Base-by-base conservation (phyloP, 2,329 filamentous ascomycete genomes). In the Teratosphaeria nubilosa region DNA sequence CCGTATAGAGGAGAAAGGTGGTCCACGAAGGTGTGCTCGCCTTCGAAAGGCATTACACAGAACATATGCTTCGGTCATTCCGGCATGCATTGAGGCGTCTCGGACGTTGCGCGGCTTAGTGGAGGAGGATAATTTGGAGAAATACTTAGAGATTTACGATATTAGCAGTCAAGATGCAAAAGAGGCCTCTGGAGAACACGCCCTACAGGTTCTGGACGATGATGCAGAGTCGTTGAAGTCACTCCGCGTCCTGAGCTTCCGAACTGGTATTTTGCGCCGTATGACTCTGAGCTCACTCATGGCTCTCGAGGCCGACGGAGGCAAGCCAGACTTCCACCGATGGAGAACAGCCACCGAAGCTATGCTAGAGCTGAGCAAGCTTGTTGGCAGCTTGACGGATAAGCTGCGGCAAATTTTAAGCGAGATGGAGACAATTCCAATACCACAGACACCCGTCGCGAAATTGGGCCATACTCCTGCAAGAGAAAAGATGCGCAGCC, bases 211-310 rank as follows among this genome's bases (percentile, higher is more conserved):
- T n/a, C 82, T 87, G 53, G 82, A 87, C 59, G 89, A 95, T 54
- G 88, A 95, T 62, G 73, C 80, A 30, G 87, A 91, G 60, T 85
- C 86, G 1, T 77, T 97, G 25, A 95, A 92, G 68, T 86, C 89
- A 41, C 80, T 92, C 6, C 87, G 91, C 27, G 73, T 75, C 14
- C 67, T 77, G 51, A 76, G 77, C 62, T 89, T 89, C 58, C 85
- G 91, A 53, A 84, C 95, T 56, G 87, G 90, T 64, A 86, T 86
- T 11, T 80, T 91, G 34, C 84, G 94, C 60, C 92, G 94, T 69
- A 84, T 95, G 63, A 86, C 95, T 48, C 76, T 99, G 3, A 96
- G 92, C 72, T 90, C 88, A n/a, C 76, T 99, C 52, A 78, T 99
- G 62, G 90, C 94, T 2, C 80, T 97, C 20, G 88, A 95, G 68